These are phyloP conservation scores for Lagerstroemia speciosa DNA, from an alignment of 345 rosid species.

Conservation along the genomic window DNA sequence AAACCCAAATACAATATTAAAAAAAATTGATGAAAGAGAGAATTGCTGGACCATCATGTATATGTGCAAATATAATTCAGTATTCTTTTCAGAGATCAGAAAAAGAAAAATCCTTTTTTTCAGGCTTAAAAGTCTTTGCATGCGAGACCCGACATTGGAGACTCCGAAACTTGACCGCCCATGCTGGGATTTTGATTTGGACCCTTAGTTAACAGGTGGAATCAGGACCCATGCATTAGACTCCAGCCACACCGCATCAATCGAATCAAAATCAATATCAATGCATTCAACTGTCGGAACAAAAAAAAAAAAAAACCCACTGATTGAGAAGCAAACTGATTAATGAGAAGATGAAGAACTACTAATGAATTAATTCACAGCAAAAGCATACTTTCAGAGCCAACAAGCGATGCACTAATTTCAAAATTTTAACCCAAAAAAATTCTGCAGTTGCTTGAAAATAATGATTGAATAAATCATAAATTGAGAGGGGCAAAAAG, in stretches of 20 bases:
- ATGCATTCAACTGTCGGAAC: neutral
- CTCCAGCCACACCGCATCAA: neutral
- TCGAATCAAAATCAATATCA: neutral
- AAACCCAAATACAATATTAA: neutral
- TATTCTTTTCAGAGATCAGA: too few species aligned
- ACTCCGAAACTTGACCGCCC: neutral
- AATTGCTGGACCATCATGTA: neutral
- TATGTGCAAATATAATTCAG: too few species aligned
- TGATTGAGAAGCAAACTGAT: neutral
- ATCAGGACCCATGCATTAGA: neutral
- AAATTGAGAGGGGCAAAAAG: neutral
- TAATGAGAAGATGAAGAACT: neutral
- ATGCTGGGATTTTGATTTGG: neutral
- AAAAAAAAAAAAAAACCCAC: neutral
- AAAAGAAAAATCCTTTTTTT: too few species aligned
- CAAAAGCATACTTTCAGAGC: neutral
- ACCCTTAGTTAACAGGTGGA: neutral
- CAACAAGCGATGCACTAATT: too few species aligned
- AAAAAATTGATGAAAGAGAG: neutral
- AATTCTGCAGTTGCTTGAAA: neutral
- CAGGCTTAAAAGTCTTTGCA: neutral
- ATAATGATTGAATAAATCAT: neutral
- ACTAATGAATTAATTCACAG: neutral
- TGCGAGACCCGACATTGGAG: neutral
- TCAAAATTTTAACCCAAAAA: neutral